These are phyloP conservation scores for Backusella macrospora DNA, from an alignment of 192 early-diverging fungal species.

Conservation along the genomic window DNA sequence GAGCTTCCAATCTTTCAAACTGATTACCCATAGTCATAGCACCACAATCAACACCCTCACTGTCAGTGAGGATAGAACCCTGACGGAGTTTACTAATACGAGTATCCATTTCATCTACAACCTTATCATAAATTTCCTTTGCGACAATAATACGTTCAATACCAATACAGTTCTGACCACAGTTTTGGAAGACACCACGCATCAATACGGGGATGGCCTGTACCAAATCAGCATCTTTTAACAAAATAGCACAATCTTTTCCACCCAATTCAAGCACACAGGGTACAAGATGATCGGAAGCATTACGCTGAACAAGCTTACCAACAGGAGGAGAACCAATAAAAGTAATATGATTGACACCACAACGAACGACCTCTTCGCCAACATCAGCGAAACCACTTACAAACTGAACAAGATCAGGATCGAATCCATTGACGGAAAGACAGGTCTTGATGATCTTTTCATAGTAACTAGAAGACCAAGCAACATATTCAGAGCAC, in stretches of 20 bases:
- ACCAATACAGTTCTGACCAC: conserved; percentile 91
- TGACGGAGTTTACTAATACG: conserved; percentile 65
- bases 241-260: conserved; percentile 85
- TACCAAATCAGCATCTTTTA: conserved; percentile 69
- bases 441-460: conserved; percentile 68
- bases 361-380: conserved; percentile 65
- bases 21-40: conserved; percentile 79
- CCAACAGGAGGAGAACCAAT: conserved; percentile 87
- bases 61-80: conserved; percentile 71
- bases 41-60: conserved; percentile 73
- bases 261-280: conserved; percentile 90
- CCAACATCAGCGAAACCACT: conserved; percentile 85
- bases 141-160: conserved; percentile 85
- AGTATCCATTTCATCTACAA: conserved; percentile 64
- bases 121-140: conserved; percentile 62
- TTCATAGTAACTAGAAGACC: conserved; percentile 73
- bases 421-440: conserved; percentile 71
- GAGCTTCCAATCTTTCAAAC: conserved; percentile 58
- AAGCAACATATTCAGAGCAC: conserved; percentile 82
- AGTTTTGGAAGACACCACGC: conserved; percentile 87
- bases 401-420: conserved; percentile 78
- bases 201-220: conserved; percentile 73
- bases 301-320: conserved; percentile 71
- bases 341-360: conserved; percentile 80
- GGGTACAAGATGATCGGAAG: conserved; percentile 75